Percentiles rank a stretch among this genome's conserved stretches.
Evolutionary conservation across 352 stramenopile genomes (phyloP).

Genomic region (Achlya hypogyna): DNA sequence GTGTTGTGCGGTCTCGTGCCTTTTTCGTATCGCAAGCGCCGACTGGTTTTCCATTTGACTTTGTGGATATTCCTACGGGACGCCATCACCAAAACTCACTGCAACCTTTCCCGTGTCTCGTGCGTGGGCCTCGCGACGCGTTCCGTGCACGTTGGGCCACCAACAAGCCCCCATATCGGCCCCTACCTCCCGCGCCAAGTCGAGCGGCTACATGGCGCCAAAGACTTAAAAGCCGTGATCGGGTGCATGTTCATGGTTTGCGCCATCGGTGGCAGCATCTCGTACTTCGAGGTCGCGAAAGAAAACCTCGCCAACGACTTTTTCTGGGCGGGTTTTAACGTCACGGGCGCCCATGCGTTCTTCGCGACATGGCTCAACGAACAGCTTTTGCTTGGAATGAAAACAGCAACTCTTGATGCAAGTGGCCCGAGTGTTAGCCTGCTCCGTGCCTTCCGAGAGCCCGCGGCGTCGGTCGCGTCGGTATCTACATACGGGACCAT

Average conservation of each 20-base stretch:
- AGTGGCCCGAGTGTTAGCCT: background rate
- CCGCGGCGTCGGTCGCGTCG: background rate
- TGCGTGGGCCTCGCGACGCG: background rate
- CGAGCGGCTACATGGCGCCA: background rate
- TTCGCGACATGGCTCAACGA: background rate
- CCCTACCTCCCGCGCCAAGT: background rate
- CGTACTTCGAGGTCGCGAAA: background rate
- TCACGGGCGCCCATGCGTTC: background rate
- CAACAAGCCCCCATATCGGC: background rate
- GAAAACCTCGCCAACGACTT: slow-evolving; percentile 2
- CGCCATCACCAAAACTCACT: background rate
- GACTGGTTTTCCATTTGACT: background rate
- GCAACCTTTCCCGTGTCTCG: background rate
- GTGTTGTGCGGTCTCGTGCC: background rate
- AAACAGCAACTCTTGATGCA: background rate
- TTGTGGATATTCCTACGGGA: background rate
- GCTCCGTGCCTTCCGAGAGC: background rate
- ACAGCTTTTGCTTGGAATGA: background rate
- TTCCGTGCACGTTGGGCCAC: background rate
- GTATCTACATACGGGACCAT: background rate
- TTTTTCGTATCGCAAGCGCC: background rate
- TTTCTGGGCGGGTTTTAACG: background rate
- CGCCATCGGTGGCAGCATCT: background rate
- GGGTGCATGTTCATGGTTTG: background rate
- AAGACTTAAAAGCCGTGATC: background rate